A percentile compares a stretch with the other conserved stretches of the same genome.
phyloP scores from a whole-genome alignment of 495 filamentous ascomycete genomes.

The Penicillium simplicissimum region DNA sequence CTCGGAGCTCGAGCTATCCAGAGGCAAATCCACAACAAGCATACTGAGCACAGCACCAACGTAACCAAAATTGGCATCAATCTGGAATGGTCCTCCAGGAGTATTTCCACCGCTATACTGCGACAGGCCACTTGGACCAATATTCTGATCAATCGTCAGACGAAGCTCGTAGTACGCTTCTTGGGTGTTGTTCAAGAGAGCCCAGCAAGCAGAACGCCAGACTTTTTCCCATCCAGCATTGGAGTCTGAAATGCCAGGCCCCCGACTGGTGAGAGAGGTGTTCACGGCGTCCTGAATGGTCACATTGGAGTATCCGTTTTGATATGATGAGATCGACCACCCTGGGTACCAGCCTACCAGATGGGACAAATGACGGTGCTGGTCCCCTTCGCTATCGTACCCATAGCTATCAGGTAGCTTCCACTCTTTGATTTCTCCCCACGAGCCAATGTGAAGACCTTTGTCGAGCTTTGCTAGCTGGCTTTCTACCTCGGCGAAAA shows the following conservation, averaged over 20 bases:
- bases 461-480: conserved; percentile 40
- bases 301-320: conserved; percentile 1
- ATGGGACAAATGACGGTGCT: conserved; percentile 55
- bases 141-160: conserved; percentile 44
- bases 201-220: conserved; percentile 56
- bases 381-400: conserved; percentile 40
- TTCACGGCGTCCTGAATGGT: conserved; percentile 33
- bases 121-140: conserved; percentile 48
- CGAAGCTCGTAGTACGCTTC: conserved; percentile 47
- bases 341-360: conserved; percentile 56
- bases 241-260: conserved; percentile 40
- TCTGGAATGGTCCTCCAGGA: conserved; percentile 45
- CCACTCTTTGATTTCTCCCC: conserved; percentile 55
- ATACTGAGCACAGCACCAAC: conserved; percentile 48
- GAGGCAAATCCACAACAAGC: conserved; percentile 45
- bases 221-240: conserved; percentile 59
- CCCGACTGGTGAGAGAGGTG: conserved; percentile 42
- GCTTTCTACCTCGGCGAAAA: conserved; percentile 28
- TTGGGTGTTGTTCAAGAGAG: conserved; percentile 46
- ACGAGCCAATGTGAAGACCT: conserved; percentile 48
- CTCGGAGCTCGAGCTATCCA: conserved; percentile 15
- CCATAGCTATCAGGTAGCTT: conserved; percentile 39
- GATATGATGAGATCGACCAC: conserved; percentile 25
- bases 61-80: conserved; percentile 57
- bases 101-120: conserved; percentile 41